A percentile compares a stretch with the other conserved stretches of the same genome.
Conservation (phyloP, 345 rosid species). For the Pistacia vera region DNA sequence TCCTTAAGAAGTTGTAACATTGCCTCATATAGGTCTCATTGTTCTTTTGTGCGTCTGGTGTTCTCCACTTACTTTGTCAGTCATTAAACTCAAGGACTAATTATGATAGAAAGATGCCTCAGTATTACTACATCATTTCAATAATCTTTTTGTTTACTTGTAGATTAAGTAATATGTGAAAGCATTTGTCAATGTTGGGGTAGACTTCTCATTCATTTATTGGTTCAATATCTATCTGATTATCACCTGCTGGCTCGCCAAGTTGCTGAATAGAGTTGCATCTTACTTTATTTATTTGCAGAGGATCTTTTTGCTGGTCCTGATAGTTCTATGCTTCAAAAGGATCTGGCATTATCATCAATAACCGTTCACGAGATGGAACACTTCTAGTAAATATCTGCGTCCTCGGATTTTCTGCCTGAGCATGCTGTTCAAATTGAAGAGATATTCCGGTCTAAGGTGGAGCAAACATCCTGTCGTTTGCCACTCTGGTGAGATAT, state of each 20-base stretch:
- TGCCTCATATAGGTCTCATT: neutral
- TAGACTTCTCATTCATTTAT: neutral
- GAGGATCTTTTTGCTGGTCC: conserved; percentile 24
- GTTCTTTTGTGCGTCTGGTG: conserved; percentile 5
- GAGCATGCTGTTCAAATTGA: conserved; percentile 79
- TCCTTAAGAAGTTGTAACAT: neutral
- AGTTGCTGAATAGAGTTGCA: conserved; percentile 16
- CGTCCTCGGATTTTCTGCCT: conserved; percentile 97
- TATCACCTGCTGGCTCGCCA: conserved; percentile 10
- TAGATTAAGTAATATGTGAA: neutral
- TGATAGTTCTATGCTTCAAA: conserved; percentile 29
- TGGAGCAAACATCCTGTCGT: conserved; percentile 80
- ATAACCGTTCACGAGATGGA: conserved; percentile 53
- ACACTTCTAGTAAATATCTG: conserved; percentile 48
- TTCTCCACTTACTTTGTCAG: neutral
- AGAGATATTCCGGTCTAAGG: conserved; percentile 73
- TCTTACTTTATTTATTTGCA: conserved; percentile 25
- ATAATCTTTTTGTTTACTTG: neutral
- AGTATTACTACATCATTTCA: neutral
- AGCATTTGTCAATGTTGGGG: neutral
- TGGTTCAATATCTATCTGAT: neutral
- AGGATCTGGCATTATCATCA: conserved; percentile 30
- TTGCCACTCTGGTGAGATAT: conserved; percentile 88
- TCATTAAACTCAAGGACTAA: neutral
- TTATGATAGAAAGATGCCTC: neutral